Base-by-base conservation (phyloP, 2,329 filamentous ascomycete species). In the Pyricularia grisea region DNA sequence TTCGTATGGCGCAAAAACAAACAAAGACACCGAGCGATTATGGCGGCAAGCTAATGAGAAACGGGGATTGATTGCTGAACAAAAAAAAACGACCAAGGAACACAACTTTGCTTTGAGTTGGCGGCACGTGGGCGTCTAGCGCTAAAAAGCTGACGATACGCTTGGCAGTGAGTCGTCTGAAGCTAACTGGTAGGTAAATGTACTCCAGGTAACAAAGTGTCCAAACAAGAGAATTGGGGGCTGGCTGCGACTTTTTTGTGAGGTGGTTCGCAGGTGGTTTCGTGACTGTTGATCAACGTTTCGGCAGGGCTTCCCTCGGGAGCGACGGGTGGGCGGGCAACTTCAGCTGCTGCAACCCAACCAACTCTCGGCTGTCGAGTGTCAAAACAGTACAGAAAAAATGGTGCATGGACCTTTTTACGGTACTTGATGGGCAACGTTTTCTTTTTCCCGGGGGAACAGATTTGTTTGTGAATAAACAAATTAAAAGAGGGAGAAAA, bases 231-330 rank as follows among this genome's bases (percentile, higher is more conserved):
- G 42, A 55, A 55, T 55, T n/a, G 42, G 42, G 42, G 42, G 42
- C 42, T 55, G 42, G 42, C 42, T 55, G 42, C 42, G 42, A 55
- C 42, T 55, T 55, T 50, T 55, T 55, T n/a, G 33, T 42, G 42
- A 55, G 17, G 42, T 55, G 42, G 42, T n/a, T 55, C 42, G 42
- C 42, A 55, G 42, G 42, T 55, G 72, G 77, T 79, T 79, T 79
- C 77, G 78, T 75, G 74, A 73, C 73, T 77, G 75, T 72, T 77
- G 78, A 79, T 79, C 77, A 76, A 75, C 77, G 77, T 79, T 78
- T 79, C 76, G 77, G 75, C 72, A 73, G 73, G 72, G 72, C 72
- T 72, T 71, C 67, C 23, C 66, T n/a, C 66, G 55, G 30, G 28
- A 61, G 17, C 12, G 20, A 55, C 55, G 50, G 42, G 5, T 55